These are phyloP conservation scores for Claviceps sorghi DNA, from an alignment of 2,329 filamentous ascomycete genomes.

Conservation along the genomic window DNA sequence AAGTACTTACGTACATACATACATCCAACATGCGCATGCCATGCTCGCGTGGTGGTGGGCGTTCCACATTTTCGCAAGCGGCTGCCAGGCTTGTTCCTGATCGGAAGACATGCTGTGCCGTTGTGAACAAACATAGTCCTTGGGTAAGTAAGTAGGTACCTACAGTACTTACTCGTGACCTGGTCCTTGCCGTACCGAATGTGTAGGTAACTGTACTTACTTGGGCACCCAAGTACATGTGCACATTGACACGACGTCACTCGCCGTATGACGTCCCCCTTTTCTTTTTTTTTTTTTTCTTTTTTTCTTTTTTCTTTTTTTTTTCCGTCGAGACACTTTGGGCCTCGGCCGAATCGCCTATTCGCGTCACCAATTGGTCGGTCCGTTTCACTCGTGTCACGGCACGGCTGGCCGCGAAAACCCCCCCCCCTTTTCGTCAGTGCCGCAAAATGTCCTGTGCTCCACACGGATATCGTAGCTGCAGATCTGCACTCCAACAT, in stretches of 20 bases:
- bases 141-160: background rate
- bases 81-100: background rate
- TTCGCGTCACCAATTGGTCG: background rate
- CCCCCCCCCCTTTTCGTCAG: no score
- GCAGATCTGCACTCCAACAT: conserved; percentile 1
- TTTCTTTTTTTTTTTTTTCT: background rate
- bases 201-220: no score
- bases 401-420: background rate
- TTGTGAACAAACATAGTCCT: no score
- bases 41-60: background rate
- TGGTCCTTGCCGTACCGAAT: no score
- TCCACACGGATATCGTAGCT: background rate
- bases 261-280: no score
- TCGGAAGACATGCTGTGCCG: background rate
- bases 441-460: background rate
- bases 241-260: no score
- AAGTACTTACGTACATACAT: no score
- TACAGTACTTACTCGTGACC: no score
- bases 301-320: background rate
- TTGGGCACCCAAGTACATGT: background rate
- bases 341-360: background rate
- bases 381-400: background rate
- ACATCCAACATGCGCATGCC: background rate
- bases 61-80: background rate
- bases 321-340: no score